Conservation (phyloP, 2,329 filamentous ascomycete species). For the Colletotrichum gloeosporioides region DNA sequence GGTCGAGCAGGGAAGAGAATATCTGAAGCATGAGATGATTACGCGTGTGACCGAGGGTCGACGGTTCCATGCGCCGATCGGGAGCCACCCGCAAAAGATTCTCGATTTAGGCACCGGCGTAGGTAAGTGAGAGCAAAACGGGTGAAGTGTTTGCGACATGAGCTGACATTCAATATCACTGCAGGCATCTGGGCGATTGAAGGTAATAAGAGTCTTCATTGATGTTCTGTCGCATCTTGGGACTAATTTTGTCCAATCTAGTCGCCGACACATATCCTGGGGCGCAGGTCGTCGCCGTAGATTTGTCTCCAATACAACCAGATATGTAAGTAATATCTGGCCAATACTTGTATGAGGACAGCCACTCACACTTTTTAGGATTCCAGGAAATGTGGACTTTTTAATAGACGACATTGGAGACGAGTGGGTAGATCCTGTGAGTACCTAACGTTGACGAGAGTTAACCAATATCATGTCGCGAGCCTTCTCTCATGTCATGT, state of each 20-base stretch:
- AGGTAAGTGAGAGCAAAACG: not conserved
- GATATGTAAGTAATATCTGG: not conserved
- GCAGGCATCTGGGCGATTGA: not conserved
- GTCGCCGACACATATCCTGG: slow-evolving; percentile 29
- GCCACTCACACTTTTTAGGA: accelerated
- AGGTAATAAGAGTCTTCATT: not conserved
- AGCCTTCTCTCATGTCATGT: not conserved
- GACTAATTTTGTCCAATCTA: not conserved
- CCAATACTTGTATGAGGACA: not conserved
- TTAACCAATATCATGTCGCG: not conserved
- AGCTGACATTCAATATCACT: not conserved
- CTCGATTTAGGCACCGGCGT: slow-evolving; percentile 33
- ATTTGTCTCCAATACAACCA: slow-evolving; percentile 30
- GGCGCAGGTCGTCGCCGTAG: slow-evolving; percentile 27
- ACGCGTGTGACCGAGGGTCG: slow-evolving; percentile 29
- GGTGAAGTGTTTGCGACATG: not conserved
- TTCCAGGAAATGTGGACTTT: not conserved
- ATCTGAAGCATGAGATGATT: slow-evolving; percentile 35
- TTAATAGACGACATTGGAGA: not conserved
- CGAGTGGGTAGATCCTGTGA: not conserved
- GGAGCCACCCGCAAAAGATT: slow-evolving; percentile 30
- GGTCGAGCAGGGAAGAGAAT: slow-evolving; percentile 30
- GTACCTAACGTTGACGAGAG: not conserved
- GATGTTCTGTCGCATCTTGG: not conserved
- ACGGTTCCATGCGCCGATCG: slow-evolving; percentile 35